Percentiles rank a stretch among this genome's conserved stretches.
phyloP scores from a whole-genome alignment of 2,329 filamentous ascomycete species.

The Colletotrichum theobromicola region DNA sequence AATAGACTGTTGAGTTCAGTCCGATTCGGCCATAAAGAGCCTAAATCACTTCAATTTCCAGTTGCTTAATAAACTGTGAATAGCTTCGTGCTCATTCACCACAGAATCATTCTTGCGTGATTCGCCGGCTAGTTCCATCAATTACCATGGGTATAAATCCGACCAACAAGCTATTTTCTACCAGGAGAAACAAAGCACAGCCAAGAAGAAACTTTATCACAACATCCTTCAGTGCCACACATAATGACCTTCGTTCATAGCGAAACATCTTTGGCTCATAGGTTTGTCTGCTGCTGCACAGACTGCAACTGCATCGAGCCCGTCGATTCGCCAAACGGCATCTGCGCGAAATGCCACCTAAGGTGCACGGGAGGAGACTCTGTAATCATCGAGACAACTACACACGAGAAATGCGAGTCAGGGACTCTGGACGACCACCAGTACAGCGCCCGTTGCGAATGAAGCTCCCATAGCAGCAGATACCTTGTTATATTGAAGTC shows the following conservation, averaged over 20 bases:
- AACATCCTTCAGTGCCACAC: too few species aligned
- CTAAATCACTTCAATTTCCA: background rate
- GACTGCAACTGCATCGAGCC: background rate
- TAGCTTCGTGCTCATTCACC: background rate
- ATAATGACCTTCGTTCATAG: background rate
- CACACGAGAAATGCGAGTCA: background rate
- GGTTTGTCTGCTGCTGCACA: background rate
- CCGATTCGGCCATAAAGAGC: background rate
- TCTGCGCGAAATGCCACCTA: background rate
- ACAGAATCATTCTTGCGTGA: background rate
- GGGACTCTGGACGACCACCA: background rate
- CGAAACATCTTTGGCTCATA: background rate
- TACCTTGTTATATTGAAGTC: background rate
- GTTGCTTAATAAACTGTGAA: background rate
- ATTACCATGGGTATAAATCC: background rate
- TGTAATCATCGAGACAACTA: background rate
- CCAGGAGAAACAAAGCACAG: accelerated
- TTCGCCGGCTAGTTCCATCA: background rate
- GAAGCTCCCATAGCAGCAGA: background rate
- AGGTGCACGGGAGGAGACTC: background rate
- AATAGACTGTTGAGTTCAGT: background rate
- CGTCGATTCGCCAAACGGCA: background rate
- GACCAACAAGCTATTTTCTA: background rate
- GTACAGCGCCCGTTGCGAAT: background rate
- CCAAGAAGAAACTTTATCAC: background rate